Evolutionary conservation across 495 filamentous ascomycete genomes (phyloP), one percentile per base, ranked within the genome.

Genomic region (Rusavskia elegans): DNA sequence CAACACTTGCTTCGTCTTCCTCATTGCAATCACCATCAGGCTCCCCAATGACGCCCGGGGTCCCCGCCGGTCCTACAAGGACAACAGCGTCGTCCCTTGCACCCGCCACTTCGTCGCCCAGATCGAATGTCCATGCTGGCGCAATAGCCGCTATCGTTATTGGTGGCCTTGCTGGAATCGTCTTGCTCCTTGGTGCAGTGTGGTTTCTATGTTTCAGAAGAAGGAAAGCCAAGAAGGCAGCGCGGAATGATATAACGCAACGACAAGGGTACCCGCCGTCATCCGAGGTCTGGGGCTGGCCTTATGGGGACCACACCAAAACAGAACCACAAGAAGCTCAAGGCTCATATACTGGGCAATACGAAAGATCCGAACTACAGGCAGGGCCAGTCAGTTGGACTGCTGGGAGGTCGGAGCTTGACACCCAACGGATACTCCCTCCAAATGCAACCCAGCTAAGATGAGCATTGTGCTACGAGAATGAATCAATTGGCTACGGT

Each of bases 91-190:
- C 39, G 20, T 46, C 44, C 19, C 11, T 14, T 9, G 10, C 50
- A 6, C 17, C 38, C 3, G 27, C 20, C 50, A n/a, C 23, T 13
- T 52, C 50, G 23, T 29, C 50, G 16, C 50, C 40, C 11, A 40
- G 41, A 9, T 44, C 50, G 25, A 32, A 11, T 14, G 14, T 23
- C 13, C 14, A 52, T 20, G 17, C 20, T 13, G 50, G 50, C 38
- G 38, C 50, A 44, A 52, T 52, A 44, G 50, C 50, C 27, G 50
- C 38, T 7, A 38, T 36, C 25, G 41, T 44, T 14, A 23, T 52
- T 5, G 50, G 50, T 7, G 50, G 38, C n/a, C 39, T 52, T 14
- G 30, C 30, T 11, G 50, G 50, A 16, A 19, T 52, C 25, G 20
- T 38, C 1, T 23, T 52, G 14, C 13, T 32, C 21, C 19, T 35